Conservation (phyloP, 148 eudicot genomes). For the Fallopia convolvulus region DNA sequence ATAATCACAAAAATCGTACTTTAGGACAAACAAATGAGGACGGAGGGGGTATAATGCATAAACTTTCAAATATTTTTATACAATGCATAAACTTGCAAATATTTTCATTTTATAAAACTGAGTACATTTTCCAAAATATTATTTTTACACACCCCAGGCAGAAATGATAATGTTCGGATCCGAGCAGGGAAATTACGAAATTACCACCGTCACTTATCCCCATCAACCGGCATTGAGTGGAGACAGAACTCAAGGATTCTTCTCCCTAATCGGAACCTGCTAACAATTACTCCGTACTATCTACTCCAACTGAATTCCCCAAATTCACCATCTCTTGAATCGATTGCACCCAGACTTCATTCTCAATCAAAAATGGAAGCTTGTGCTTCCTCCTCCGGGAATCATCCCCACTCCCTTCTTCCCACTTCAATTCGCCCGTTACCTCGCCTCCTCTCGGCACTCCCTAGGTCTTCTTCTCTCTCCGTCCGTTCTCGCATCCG, state of each 20-base stretch:
- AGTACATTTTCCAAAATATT: no score
- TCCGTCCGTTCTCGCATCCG: background rate
- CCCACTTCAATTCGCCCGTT: slow-evolving; percentile 1
- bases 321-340: background rate
- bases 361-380: slow-evolving; percentile 1
- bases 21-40: no score
- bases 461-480: slow-evolving; percentile 7
- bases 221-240: background rate
- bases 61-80: no score
- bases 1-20: no score
- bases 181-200: background rate
- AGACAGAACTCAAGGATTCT: background rate
- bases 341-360: background rate
- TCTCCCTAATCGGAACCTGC: background rate
- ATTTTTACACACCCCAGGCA: no score
- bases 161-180: no score
- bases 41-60: no score
- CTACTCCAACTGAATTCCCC: slow-evolving; percentile 6
- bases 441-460: slow-evolving; percentile 9
- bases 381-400: slow-evolving; percentile 3
- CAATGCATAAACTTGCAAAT: no score
- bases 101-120: no score
- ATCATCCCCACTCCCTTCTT: background rate
- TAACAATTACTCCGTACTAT: background rate
- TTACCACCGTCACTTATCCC: background rate